These are phyloP conservation scores for Fusarium dlaminii DNA, from an alignment of 2,329 filamentous ascomycete genomes.

Conservation along the genomic window DNA sequence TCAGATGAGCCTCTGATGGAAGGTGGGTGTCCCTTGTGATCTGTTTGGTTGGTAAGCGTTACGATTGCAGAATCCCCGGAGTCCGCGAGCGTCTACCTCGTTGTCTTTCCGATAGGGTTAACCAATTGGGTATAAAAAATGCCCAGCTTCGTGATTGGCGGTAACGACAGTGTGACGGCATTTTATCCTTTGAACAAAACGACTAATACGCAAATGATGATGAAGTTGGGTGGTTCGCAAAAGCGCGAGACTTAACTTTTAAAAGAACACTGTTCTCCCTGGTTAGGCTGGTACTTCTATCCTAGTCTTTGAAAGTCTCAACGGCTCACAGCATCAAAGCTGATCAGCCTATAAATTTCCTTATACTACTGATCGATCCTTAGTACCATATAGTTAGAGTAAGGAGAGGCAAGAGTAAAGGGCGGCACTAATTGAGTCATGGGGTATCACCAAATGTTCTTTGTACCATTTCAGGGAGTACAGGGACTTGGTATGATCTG, in stretches of 20 bases:
- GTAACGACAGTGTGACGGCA: not conserved
- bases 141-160: not conserved
- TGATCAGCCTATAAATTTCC: too few species aligned
- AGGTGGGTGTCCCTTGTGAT: not conserved
- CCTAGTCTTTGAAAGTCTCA: too few species aligned
- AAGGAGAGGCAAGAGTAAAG: too few species aligned
- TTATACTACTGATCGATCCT: too few species aligned
- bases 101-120: not conserved
- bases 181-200: not conserved
- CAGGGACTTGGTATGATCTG: too few species aligned
- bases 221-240: not conserved
- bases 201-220: not conserved
- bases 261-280: not conserved
- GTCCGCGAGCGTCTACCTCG: not conserved
- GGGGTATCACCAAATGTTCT: too few species aligned
- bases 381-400: too few species aligned
- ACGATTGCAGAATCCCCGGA: not conserved
- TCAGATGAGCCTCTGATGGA: not conserved
- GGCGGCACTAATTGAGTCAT: too few species aligned
- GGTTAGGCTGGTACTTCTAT: too few species aligned
- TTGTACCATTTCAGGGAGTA: too few species aligned
- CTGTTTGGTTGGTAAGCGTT: not conserved
- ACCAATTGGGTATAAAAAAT: not conserved
- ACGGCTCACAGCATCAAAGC: too few species aligned
- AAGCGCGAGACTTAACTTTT: not conserved